Evolutionary conservation across 441 rosid genomes (phyloP).

Genomic region (Flueggea neowawraea): DNA sequence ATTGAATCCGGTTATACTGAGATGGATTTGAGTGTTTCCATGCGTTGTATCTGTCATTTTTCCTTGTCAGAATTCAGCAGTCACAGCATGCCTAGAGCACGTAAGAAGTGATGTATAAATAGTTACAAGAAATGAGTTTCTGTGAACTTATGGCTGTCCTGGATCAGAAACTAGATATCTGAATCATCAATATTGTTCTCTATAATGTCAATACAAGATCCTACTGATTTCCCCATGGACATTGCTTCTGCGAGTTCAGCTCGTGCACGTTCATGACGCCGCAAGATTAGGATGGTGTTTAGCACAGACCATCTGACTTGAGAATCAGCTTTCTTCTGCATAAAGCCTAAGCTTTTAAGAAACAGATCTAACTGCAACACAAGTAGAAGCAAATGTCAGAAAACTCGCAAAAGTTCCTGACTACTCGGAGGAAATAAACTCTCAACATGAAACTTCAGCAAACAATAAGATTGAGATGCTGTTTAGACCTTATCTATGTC

Average conservation of each 20-base stretch:
- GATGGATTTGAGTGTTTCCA: too few species aligned
- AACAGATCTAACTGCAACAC: constrained; percentile 60
- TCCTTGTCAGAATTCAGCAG: too few species aligned
- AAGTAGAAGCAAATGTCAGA: background rate
- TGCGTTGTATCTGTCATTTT: too few species aligned
- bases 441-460: too few species aligned
- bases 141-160: background rate
- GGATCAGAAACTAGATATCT: constrained; percentile 34
- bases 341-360: constrained; percentile 76
- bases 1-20: too few species aligned
- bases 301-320: constrained; percentile 90
- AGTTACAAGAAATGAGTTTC: too few species aligned
- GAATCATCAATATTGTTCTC: constrained; percentile 53
- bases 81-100: too few species aligned
- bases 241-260: constrained; percentile 72
- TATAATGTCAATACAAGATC: constrained; percentile 57
- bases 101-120: too few species aligned
- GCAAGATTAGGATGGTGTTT: constrained; percentile 63
- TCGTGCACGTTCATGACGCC: constrained; percentile 67
- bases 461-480: background rate
- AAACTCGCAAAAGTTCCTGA: background rate
- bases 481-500: constrained; percentile 70
- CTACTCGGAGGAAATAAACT: background rate
- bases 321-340: constrained; percentile 90
- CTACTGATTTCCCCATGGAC: constrained; percentile 65